Evolutionary conservation across 257 asterid genomes (phyloP), one percentile per base, ranked within the genome.

Genomic region (Ocimum tenuiflorum): DNA sequence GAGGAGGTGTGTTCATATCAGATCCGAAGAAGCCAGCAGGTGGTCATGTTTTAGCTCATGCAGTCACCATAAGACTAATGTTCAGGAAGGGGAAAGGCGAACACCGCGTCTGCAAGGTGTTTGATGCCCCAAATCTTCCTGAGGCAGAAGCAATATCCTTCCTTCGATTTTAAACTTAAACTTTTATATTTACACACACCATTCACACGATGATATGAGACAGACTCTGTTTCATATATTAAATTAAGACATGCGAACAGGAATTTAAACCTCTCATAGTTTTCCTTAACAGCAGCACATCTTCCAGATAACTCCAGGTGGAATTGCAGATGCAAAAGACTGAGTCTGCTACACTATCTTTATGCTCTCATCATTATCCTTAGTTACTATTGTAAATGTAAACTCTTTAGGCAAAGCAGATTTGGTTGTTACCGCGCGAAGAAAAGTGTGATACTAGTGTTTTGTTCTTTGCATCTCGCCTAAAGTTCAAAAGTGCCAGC

Each of bases 1-100:
- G 99, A 8, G 96, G 97, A 0, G 97, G 96, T 14, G 95, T 94
- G 38, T 94, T 90, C 82, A 85, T 94, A 77, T 94, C 99, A 62
- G 99, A 91, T 60, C 96, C 97, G 8, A 90, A 90, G 87, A 94
- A 94, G 75, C 96, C 95, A 73, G 97, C 97, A 50, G 99, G 99
- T 58, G 99, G 99, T 15, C 97, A 87, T 73, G 96, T 89, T 49
- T 86, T 92, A 70, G 99, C 99, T 63, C 99, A 92, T 72, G 97
- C 99, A 75, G 95, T 96, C 67, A 92, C 99, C 45, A 79, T 92
- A 75, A 70, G 96, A 69, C 84, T 94, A 22, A 94, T 94, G 99
- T 94, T 94, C 88, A 83, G 99, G 91, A 94, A 94, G 75, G 97
- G 99, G 68, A 94, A 91, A 86, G 99, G 96, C 17, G 99, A 94